phyloP scores from a whole-genome alignment of 169 alveolate species.

The Cryptosporidium sp. region DNA sequence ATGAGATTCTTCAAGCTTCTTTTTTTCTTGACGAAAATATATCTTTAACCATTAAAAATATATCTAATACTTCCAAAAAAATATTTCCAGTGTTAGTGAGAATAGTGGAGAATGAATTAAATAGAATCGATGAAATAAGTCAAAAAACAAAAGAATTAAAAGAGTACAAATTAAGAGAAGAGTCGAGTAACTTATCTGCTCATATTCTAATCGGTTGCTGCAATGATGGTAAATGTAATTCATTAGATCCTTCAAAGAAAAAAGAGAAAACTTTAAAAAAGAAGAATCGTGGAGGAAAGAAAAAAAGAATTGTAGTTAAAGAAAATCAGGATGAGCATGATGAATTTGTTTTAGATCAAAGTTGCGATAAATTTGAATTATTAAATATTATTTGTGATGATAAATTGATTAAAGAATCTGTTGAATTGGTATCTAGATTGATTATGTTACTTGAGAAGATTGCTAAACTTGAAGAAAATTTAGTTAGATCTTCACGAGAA shows the following conservation, averaged over 20 bases:
- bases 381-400: not conserved
- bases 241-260: constrained; percentile 2
- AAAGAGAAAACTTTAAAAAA: not conserved
- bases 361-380: not conserved
- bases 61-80: too few relatives aligned
- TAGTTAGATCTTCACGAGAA: too few relatives aligned
- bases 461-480: not conserved
- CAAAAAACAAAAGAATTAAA: not conserved
- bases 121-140: not conserved
- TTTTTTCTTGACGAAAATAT: too few relatives aligned
- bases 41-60: too few relatives aligned
- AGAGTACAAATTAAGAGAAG: not conserved
- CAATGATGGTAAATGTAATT: not conserved
- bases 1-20: too few relatives aligned
- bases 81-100: too few relatives aligned
- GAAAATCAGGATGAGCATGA: not conserved
- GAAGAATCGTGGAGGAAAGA: not conserved
- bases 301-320: not conserved
- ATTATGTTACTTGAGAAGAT: too few relatives aligned
- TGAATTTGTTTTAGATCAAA: not conserved
- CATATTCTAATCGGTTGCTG: constrained; percentile 6
- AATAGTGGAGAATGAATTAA: too few relatives aligned
- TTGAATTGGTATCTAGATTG: too few relatives aligned
- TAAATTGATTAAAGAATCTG: not conserved
- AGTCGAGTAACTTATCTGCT: not conserved